Evolutionary conservation across 2,329 filamentous ascomycete species (phyloP), one percentile per base, ranked within the genome.

Genomic region (Colletotrichum sp.): DNA sequence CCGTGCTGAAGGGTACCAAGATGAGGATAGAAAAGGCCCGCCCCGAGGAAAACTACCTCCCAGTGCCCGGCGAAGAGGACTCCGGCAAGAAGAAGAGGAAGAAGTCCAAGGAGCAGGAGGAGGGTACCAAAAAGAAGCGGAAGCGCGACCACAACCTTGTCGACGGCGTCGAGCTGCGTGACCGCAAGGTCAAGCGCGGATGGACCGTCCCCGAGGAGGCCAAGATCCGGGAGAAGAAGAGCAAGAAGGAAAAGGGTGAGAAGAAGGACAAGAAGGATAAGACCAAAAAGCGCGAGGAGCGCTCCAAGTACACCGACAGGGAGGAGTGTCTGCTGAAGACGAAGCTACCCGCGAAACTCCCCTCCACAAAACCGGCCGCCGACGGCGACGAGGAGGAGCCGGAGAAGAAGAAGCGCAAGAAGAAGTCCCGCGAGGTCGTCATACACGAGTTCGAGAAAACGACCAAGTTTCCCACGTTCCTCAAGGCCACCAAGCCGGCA

Each of bases 391-490:
- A 85, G 5, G 84, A 87, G 24, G 83, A 86, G n/a, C 87, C 88
- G 9, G 39, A 49, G 39, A 49, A 49, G 77, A 89, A 89, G 79
- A 92, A 90, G 79, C 92, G 92, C 79, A 92, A 90, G 82, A 91
- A 91, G 78, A 91, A 92, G 80, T 89, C 89, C 62, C 84, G 88
- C 16, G 91, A 94, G 75, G 89, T 93, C 2, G 88, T 95, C 6
- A 90, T 99, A 5, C 96, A 99, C 84, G 97, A 99, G 82, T 99
- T 98, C 82, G 92, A 94, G 80, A 96, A 95, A 83, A 96, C 94
- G 9, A 92, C 92, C 49, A 96, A 95, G 80, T 94, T 95, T 78
- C 95, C 96, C 0, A 94, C 91, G 6, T 98, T 98, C 82, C 85
- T 98, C 75, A 95, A 95, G 82, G 87, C 89, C 8, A 88, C 82